Conservation (phyloP, 768 basidiomycete species). For the Chalciporus sphaerocephalus region DNA sequence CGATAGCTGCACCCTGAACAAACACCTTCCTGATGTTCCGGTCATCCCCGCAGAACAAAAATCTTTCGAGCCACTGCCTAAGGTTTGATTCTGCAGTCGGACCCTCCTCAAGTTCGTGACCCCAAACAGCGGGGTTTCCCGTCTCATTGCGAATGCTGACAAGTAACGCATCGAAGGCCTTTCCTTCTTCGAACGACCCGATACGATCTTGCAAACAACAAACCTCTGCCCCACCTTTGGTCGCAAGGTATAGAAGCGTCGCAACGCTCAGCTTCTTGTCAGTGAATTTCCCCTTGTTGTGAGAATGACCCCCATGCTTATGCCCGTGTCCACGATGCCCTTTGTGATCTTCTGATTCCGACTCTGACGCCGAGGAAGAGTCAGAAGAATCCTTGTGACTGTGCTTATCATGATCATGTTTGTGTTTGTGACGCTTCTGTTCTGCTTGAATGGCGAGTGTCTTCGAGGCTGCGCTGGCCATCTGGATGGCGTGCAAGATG, state of each 20-base stretch:
- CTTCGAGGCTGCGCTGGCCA: slow-evolving; percentile 79
- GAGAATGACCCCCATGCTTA: not conserved
- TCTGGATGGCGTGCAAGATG: slow-evolving; percentile 69
- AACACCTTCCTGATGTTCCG: slow-evolving; percentile 79
- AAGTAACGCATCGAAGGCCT: slow-evolving; percentile 86
- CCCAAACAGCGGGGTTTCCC: slow-evolving; percentile 58
- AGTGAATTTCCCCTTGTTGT: slow-evolving; percentile 35
- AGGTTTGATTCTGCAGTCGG: slow-evolving; percentile 35
- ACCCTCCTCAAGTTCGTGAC: slow-evolving; percentile 34
- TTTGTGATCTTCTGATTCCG: not conserved
- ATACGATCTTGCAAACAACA: slow-evolving; percentile 63
- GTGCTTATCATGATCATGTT: not conserved
- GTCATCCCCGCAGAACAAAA: slow-evolving; percentile 84
- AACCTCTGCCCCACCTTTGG: slow-evolving; percentile 83
- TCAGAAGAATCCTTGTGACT: not conserved
- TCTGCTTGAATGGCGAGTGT: slow-evolving; percentile 51
- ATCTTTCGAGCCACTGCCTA: slow-evolving; percentile 66
- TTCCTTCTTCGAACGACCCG: slow-evolving; percentile 76
- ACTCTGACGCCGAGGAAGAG: not conserved
- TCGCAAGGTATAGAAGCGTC: slow-evolving; percentile 85
- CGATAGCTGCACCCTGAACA: slow-evolving; percentile 76
- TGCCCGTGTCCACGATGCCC: not conserved
- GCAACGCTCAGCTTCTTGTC: slow-evolving; percentile 66
- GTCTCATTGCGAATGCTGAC: slow-evolving; percentile 53
- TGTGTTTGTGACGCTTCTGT: not conserved